A percentile compares a stretch with the other conserved stretches of the same genome.
Conservation (phyloP, 768 basidiomycete species). For the Tremella yokohamensis region DNA sequence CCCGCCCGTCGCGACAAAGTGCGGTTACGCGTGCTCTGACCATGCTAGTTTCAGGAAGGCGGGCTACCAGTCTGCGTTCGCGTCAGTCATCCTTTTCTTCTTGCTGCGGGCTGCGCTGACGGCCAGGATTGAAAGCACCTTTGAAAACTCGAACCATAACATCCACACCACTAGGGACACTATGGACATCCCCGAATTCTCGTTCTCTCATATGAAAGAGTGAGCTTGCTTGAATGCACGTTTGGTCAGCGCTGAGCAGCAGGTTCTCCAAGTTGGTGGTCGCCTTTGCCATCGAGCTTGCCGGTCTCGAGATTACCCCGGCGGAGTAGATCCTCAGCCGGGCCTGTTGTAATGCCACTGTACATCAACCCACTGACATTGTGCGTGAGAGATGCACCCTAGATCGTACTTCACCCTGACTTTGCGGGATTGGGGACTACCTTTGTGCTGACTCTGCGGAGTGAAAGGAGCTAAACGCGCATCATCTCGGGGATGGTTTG, state of each 20-base stretch:
- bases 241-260: neutral
- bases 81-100: slow-evolving; percentile 23
- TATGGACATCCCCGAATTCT: slow-evolving; percentile 79
- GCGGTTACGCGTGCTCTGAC: slow-evolving; percentile 89
- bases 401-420: too few relatives aligned
- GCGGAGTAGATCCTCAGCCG: too few relatives aligned
- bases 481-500: too few relatives aligned
- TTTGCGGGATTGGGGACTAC: too few relatives aligned
- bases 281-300: slow-evolving; percentile 73
- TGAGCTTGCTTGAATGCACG: slow-evolving; percentile 30
- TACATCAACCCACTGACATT: too few relatives aligned
- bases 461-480: too few relatives aligned
- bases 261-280: slow-evolving; percentile 75
- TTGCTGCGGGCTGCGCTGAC: neutral
- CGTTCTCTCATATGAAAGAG: slow-evolving; percentile 78
- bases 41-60: slow-evolving; percentile 59
- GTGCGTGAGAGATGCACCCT: too few relatives aligned
- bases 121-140: slow-evolving; percentile 48
- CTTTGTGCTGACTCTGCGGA: too few relatives aligned
- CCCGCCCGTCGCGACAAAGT: slow-evolving; percentile 80
- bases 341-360: too few relatives aligned
- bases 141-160: slow-evolving; percentile 61
- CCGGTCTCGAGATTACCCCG: slow-evolving; percentile 51
- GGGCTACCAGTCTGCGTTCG: slow-evolving; percentile 75
- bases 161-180: slow-evolving; percentile 79